Evolutionary conservation across 257 asterid species (phyloP).

Genomic region (Echium plantagineum): DNA sequence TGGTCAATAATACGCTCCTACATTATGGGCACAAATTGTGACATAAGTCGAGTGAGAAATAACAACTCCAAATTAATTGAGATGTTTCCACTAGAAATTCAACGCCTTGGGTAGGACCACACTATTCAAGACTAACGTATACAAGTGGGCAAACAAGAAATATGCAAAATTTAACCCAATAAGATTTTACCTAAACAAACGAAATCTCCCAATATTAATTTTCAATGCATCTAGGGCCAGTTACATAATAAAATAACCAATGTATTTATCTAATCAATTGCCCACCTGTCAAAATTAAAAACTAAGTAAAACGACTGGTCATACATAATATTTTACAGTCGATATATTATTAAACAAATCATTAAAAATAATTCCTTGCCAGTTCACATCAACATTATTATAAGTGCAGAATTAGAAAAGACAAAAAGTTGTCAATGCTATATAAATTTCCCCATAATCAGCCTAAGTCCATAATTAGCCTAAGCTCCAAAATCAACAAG

Average conservation of each 20-base stretch:
- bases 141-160: neutral
- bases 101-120: neutral
- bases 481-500: neutral
- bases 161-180: neutral
- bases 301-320: too few relatives aligned
- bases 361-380: conserved; percentile 24
- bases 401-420: neutral
- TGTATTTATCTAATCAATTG: too few relatives aligned
- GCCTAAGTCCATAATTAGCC: neutral
- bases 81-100: neutral
- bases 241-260: neutral
- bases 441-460: neutral
- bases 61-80: neutral
- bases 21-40: too few relatives aligned
- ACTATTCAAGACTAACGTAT: neutral
- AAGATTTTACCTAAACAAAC: too few relatives aligned
- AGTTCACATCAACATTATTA: conserved; percentile 45
- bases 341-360: conserved; percentile 3
- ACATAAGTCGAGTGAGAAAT: neutral
- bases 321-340: neutral
- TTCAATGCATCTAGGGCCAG: neutral
- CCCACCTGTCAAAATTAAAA: too few relatives aligned
- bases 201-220: neutral
- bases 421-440: neutral
- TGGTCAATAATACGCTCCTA: too few relatives aligned